Evolutionary conservation across 768 basidiomycete species (phyloP).

Genomic region (Trametes gibbosa): DNA sequence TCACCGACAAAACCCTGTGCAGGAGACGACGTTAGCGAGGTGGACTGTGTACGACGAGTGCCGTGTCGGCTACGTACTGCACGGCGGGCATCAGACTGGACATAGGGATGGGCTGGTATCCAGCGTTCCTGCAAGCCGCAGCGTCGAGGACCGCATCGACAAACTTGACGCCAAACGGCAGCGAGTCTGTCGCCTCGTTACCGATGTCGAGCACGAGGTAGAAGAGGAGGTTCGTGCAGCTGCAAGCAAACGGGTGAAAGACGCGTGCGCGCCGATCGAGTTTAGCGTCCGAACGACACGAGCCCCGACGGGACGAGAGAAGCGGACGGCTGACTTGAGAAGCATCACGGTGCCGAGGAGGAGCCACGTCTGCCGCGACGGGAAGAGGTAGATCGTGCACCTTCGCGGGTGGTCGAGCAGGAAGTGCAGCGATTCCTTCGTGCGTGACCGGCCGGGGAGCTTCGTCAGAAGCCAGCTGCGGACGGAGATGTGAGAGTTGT

Average conservation of each 20-base stretch:
- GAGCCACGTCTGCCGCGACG: slow-evolving; percentile 92
- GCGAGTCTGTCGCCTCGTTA: slow-evolving; percentile 58
- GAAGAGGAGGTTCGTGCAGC: slow-evolving; percentile 61
- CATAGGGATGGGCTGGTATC: slow-evolving; percentile 73
- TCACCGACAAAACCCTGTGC: slow-evolving; percentile 74
- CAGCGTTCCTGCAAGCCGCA: slow-evolving; percentile 78
- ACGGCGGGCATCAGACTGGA: slow-evolving; percentile 77
- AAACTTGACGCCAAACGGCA: slow-evolving; percentile 70
- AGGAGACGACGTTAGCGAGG: not conserved
- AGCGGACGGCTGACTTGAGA: slow-evolving; percentile 54
- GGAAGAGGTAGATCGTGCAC: slow-evolving; percentile 88
- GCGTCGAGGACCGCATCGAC: slow-evolving; percentile 75
- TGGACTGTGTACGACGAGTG: not conserved
- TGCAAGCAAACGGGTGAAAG: slow-evolving; percentile 50
- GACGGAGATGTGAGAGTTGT: not conserved
- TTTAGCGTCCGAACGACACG: not conserved
- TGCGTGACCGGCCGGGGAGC: slow-evolving; percentile 50
- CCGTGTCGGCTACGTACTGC: slow-evolving; percentile 47
- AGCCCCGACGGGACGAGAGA: not conserved
- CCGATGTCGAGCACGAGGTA: slow-evolving; percentile 88
- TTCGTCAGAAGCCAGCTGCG: slow-evolving; percentile 74
- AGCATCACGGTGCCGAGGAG: slow-evolving; percentile 62
- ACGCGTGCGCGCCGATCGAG: not conserved
- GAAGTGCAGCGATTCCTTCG: slow-evolving; percentile 80
- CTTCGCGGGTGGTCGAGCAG: slow-evolving; percentile 91